Evolutionary conservation across 352 stramenopile species (phyloP).

Genomic region (Pilasporangium apinafurcum): DNA sequence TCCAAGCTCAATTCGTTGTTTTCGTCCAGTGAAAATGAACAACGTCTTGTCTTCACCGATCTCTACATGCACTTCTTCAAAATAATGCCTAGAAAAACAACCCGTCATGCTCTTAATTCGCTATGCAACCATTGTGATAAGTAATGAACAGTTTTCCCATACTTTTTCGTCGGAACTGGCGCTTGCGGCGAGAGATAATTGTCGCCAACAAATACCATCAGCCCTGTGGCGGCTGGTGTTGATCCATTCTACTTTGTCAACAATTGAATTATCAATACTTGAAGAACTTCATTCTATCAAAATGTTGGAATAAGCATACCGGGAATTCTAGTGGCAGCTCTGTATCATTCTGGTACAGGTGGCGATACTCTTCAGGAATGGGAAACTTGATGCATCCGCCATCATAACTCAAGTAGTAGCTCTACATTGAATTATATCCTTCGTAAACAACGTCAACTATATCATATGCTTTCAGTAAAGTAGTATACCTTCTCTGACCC

Average conservation of each 20-base stretch:
- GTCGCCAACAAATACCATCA: conserved; percentile 62
- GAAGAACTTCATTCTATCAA: not conserved
- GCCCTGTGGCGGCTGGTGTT: conserved; percentile 60
- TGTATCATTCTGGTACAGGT: conserved; percentile 72
- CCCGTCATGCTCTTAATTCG: not conserved
- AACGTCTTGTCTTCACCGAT: conserved; percentile 31
- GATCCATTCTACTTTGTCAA: conserved; percentile 46
- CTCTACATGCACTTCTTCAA: conserved; percentile 58
- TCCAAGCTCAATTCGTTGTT: conserved; percentile 68
- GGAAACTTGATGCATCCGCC: conserved; percentile 71
- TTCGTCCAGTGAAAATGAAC: conserved; percentile 46
- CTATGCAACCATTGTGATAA: not conserved
- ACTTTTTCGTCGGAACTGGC: conserved; percentile 48
- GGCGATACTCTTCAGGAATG: conserved; percentile 62
- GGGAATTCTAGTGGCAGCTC: conserved; percentile 80
- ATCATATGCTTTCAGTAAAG: not conserved
- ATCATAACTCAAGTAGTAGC: conserved; percentile 69
- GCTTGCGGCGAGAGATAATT: conserved; percentile 28
- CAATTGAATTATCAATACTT: not conserved
- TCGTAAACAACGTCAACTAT: not conserved
- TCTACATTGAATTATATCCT: conserved; percentile 18
- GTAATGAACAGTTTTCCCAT: not conserved
- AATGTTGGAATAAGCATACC: conserved; percentile 13
- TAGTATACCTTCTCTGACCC: conserved; percentile 35
- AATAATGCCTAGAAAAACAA: conserved; percentile 46